These are phyloP conservation scores for Vanrija humicola DNA, from an alignment of 1,284 basidiomycete genomes.

Conservation along the genomic window DNA sequence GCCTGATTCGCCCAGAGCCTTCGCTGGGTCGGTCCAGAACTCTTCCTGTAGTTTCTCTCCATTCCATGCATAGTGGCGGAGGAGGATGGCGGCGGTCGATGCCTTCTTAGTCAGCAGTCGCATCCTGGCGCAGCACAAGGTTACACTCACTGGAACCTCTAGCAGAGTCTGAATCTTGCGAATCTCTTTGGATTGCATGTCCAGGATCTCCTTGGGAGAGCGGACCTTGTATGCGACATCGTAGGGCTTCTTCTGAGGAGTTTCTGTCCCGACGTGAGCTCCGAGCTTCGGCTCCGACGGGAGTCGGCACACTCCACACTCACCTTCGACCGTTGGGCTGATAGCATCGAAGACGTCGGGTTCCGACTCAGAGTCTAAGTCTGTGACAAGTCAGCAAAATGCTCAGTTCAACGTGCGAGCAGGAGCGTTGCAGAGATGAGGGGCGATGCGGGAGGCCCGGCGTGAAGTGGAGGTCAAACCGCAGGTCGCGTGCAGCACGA, in stretches of 20 bases:
- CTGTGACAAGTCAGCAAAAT: constrained; percentile 6
- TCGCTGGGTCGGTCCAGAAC: constrained; percentile 82
- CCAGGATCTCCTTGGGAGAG: constrained; percentile 71
- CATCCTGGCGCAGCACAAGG: constrained; percentile 6
- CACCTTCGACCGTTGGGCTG: constrained; percentile 43
- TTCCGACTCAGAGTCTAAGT: constrained; percentile 32
- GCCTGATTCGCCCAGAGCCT: constrained; percentile 69
- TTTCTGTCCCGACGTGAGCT: constrained; percentile 20
- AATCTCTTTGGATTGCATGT: constrained; percentile 69
- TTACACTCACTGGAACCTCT: constrained; percentile 69
- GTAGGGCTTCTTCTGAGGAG: constrained; percentile 45
- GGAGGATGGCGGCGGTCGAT: constrained; percentile 67
- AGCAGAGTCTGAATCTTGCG: constrained; percentile 81
- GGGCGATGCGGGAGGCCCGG: too few relatives aligned
- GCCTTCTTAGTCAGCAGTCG: constrained; percentile 34
- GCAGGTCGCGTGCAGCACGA: not conserved
- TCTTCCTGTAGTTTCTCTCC: constrained; percentile 91
- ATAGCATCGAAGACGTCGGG: constrained; percentile 43
- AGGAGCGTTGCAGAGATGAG: too few relatives aligned
- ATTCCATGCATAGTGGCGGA: constrained; percentile 90
- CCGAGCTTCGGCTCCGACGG: too few relatives aligned
- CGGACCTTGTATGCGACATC: constrained; percentile 56
- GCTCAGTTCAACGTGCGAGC: not conserved
- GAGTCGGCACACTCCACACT: constrained; percentile 9
- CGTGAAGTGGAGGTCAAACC: not conserved